These are phyloP conservation scores for Bjerkandera adusta DNA, from an alignment of 1,284 basidiomycete species.

Conservation along the genomic window DNA sequence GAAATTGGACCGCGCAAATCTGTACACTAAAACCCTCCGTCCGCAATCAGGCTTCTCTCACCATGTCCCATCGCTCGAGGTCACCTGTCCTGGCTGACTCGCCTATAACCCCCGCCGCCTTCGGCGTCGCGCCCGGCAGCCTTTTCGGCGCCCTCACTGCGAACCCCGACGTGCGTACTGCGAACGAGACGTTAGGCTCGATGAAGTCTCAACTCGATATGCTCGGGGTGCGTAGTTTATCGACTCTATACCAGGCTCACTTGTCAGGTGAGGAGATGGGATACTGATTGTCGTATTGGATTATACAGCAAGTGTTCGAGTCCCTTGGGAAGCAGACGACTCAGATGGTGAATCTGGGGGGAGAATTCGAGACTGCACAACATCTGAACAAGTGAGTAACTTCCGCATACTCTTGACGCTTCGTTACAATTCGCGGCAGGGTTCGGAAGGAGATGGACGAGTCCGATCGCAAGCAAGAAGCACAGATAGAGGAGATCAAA, in stretches of 20 bases:
- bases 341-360: conserved; percentile 30
- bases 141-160: conserved; percentile 13
- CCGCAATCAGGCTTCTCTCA: no score
- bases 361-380: conserved; percentile 28
- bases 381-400: conserved; percentile 26
- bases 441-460: conserved; percentile 40
- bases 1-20: no score
- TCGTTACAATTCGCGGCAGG: conserved; percentile 26
- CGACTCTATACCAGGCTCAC: no score
- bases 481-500: conserved; percentile 47
- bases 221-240: conserved; percentile 21
- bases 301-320: conserved; percentile 31
- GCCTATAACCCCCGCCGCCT: conserved; percentile 8
- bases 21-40: no score
- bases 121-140: conserved; percentile 9
- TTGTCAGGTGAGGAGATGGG: neutral
- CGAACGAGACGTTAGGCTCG: conserved; percentile 24
- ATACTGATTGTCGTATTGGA: no score
- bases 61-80: no score
- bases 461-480: conserved; percentile 41
- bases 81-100: no score
- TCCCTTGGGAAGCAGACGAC: conserved; percentile 33
- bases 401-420: neutral
- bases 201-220: conserved; percentile 28
- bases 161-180: conserved; percentile 22